These are phyloP conservation scores for Dactylorhiza incarnata DNA, from an alignment of 106 monocot species.

Conservation along the genomic window DNA sequence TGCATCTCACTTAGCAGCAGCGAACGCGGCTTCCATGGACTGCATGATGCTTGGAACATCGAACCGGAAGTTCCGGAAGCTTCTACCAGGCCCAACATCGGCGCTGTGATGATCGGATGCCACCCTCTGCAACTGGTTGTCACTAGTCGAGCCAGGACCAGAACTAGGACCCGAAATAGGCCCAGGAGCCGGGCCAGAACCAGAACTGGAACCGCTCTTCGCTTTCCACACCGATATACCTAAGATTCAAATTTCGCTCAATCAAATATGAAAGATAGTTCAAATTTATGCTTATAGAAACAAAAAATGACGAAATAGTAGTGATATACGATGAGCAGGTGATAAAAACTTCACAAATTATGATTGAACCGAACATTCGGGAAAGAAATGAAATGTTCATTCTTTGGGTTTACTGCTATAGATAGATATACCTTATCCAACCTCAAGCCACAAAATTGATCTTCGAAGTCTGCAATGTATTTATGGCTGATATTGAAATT, in stretches of 20 bases:
- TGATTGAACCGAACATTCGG: too few relatives aligned
- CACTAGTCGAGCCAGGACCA: slow-evolving; percentile 3
- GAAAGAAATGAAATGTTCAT: too few relatives aligned
- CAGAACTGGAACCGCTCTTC: slow-evolving; percentile 39
- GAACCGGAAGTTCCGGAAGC: slow-evolving; percentile 89
- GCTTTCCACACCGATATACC: slow-evolving; percentile 71
- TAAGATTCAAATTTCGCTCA: not conserved
- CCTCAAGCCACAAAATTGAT: too few relatives aligned
- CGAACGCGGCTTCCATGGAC: slow-evolving; percentile 47
- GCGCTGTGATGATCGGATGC: slow-evolving; percentile 28
- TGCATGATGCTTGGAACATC: slow-evolving; percentile 53
- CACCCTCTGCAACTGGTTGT: slow-evolving; percentile 19
- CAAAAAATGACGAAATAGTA: too few relatives aligned
- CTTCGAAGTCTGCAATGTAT: too few relatives aligned
- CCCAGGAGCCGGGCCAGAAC: slow-evolving; percentile 12
- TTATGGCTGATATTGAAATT: too few relatives aligned
- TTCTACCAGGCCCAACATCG: slow-evolving; percentile 63
- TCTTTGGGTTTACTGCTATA: too few relatives aligned
- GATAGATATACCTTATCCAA: too few relatives aligned
- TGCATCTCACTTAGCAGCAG: slow-evolving; percentile 4
- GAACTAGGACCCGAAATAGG: slow-evolving; percentile 15
- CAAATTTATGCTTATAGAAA: too few relatives aligned
- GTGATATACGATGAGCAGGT: too few relatives aligned
- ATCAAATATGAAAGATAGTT: too few relatives aligned
- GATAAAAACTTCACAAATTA: too few relatives aligned